Base-by-base conservation (phyloP, 306 rosid species). In the Lablab purpureus region DNA sequence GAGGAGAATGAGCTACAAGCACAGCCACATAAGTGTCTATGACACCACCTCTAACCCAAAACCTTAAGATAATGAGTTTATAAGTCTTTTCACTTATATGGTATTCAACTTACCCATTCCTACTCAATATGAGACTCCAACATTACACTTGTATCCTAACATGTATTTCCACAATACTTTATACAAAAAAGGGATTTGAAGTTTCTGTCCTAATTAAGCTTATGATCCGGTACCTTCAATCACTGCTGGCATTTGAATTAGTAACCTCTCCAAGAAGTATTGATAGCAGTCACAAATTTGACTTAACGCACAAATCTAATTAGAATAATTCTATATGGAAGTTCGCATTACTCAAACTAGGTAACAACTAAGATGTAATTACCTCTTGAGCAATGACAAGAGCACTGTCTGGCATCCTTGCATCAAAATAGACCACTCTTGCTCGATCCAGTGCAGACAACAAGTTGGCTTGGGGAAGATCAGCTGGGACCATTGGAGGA, bases 381-480 rank as follows among this genome's bases (percentile, higher is more conserved):
- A 95, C 99, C 98, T 96, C 96, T 79, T 85, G 87, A 66, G 97
- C 98, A 75, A 93, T 85, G 85, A 90, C 54, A 77, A 93, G 83
- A 83, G 98, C 97, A 83, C 83, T 91, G 76, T 89, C 94, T 56
- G 75, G 83, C 81, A 89, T 74, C 62, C 99, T 86, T 55, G 64
- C 94, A 82, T 96, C 99, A 74, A 84, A 88, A 88, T 90, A 93
- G 56, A 83, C 90, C 49, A 93, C 17, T 74, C 81, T 91, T 63
- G 98, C 92, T 71, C 97, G 97, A 80, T 91, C 87, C 81, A 93
- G 25, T 46, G 93, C 88, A 49, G 96, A 89, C 69, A 86, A 77
- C 77, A 96, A 75, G 73, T 65, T 89, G 40, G 87, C 67, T 72
- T 10, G 79, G 0, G 92, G 73, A 82, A 96, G 92, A 74, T 96